These are phyloP conservation scores for Colletotrichum trifolii DNA, from an alignment of 2,329 filamentous ascomycete species.

Conservation along the genomic window DNA sequence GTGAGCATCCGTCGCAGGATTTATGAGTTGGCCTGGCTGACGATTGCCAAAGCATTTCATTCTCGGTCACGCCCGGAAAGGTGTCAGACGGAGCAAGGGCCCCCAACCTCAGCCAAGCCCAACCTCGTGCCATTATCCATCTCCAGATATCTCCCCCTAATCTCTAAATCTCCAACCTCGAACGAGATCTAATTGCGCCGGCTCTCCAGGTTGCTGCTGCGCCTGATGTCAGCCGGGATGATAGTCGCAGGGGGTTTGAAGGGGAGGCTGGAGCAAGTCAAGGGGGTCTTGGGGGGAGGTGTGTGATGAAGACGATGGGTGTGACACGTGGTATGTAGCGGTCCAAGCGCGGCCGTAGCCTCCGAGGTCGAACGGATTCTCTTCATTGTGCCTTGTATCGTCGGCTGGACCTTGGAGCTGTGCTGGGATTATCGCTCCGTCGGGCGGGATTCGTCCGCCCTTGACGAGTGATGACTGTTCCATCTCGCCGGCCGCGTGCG, in stretches of 20 bases:
- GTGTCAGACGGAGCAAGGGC: conserved; percentile 2
- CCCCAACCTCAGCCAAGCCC: conserved; percentile 22
- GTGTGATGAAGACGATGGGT: conserved; percentile 4
- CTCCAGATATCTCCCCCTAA: conserved; percentile 13
- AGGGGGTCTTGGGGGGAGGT: background rate
- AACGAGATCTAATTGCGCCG: conserved; percentile 21
- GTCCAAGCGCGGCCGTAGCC: conserved; percentile 16
- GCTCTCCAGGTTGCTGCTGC: conserved; percentile 5
- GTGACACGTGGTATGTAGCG: conserved; percentile 22
- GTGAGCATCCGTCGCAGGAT: conserved; percentile 11
- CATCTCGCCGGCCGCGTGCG: background rate
- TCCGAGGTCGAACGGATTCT: conserved; percentile 17
- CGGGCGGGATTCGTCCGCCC: conserved; percentile 25
- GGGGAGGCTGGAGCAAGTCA: conserved; percentile 5
- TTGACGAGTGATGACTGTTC: conserved; percentile 13
- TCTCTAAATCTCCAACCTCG: conserved; percentile 26
- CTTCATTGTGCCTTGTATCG: background rate
- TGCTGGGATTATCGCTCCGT: background rate
- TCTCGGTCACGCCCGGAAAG: background rate
- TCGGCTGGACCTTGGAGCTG: too few species aligned
- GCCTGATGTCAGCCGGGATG: conserved; percentile 30
- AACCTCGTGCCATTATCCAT: conserved; percentile 19
- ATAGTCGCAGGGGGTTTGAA: conserved; percentile 5
- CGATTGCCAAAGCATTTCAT: conserved; percentile 10
- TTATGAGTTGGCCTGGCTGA: conserved; percentile 16